These are phyloP conservation scores for Chrysoporthe puriensis DNA, from an alignment of 2,329 filamentous ascomycete species.

Conservation along the genomic window DNA sequence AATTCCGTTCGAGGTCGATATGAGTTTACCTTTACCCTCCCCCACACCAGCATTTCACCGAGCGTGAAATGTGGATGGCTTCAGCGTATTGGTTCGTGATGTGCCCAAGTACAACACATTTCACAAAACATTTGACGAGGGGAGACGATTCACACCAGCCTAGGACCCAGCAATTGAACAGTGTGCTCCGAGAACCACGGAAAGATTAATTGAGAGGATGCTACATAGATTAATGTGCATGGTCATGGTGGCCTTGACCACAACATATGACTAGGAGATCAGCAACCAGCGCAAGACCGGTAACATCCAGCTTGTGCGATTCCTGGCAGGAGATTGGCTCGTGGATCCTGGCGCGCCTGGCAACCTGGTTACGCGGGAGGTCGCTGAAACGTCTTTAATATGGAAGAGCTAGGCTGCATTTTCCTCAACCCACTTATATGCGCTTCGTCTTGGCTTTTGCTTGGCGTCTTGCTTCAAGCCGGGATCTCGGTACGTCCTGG, in stretches of 20 bases:
- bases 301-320: not conserved
- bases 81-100: not conserved
- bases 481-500: conserved; percentile 16
- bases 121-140: not conserved
- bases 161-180: conserved; percentile 15
- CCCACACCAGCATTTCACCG: not conserved
- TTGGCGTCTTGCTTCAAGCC: conserved; percentile 32
- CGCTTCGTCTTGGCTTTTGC: conserved; percentile 21
- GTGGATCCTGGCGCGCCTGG: conserved; percentile 12
- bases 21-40: not conserved
- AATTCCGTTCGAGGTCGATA: conserved; percentile 13
- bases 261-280: conserved; percentile 5
- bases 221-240: conserved; percentile 13
- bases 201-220: conserved; percentile 3
- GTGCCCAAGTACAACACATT: not conserved
- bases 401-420: conserved; percentile 19
- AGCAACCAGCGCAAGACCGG: conserved; percentile 2
- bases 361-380: conserved; percentile 5
- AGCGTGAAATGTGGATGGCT: not conserved
- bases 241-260: conserved; percentile 3
- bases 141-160: not conserved
- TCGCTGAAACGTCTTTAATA: conserved; percentile 16
- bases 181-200: conserved; percentile 10
- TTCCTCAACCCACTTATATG: conserved; percentile 32
- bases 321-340: conserved; percentile 1